phyloP scores from a whole-genome alignment of 345 rosid species.

The Laguncularia racemosa region DNA sequence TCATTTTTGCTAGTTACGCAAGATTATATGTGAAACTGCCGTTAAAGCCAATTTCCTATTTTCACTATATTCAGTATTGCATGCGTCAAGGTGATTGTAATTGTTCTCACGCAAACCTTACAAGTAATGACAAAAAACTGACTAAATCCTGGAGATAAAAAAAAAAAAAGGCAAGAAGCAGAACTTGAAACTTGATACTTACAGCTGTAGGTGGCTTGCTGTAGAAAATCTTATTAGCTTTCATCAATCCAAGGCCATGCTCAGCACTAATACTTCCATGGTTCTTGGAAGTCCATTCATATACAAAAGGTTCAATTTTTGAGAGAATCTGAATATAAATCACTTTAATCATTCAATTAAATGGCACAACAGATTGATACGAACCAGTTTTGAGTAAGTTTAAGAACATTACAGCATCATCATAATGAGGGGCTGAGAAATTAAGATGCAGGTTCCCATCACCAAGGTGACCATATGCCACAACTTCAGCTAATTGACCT shows the following conservation, averaged over 20 bases:
- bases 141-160: neutral
- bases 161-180: neutral
- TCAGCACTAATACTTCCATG: slow-evolving; percentile 95
- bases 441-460: slow-evolving; percentile 93
- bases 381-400: neutral
- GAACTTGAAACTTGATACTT: slow-evolving; percentile 15
- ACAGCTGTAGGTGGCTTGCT: slow-evolving; percentile 78
- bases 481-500: slow-evolving; percentile 69
- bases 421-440: slow-evolving; percentile 57
- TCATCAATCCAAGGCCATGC: slow-evolving; percentile 95
- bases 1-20: no score
- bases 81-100: no score
- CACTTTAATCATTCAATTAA: neutral
- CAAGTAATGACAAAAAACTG: neutral
- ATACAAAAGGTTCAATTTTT: slow-evolving; percentile 79
- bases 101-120: neutral
- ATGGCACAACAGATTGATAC: neutral
- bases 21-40: no score
- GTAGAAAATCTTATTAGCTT: slow-evolving; percentile 72
- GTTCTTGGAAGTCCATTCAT: slow-evolving; percentile 89
- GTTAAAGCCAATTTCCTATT: no score
- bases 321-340: slow-evolving; percentile 51
- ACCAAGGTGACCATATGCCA: slow-evolving; percentile 94
- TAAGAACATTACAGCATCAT: slow-evolving; percentile 43
- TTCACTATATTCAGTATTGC: no score